Conservation (phyloP, 768 basidiomycete species). For the Boletales sp. region DNA sequence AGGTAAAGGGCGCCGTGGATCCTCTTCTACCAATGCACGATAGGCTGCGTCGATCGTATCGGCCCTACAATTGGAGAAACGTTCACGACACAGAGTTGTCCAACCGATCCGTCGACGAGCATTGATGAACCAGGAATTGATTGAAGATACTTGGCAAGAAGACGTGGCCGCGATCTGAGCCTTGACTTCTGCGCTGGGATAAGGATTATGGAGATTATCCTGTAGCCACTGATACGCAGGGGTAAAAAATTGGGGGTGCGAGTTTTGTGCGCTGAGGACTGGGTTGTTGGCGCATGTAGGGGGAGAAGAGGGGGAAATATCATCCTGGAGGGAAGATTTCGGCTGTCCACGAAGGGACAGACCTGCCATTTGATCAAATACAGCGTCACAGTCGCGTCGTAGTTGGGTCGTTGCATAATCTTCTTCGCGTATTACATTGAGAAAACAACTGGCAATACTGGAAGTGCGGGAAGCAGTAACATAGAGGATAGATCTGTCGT, state of each 20-base stretch:
- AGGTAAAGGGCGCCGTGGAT: constrained; percentile 7
- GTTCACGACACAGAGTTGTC: constrained; percentile 37
- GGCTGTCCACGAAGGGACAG: too few relatives aligned
- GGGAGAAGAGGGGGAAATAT: not conserved
- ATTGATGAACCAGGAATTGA: constrained; percentile 49
- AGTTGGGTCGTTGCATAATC: too few relatives aligned
- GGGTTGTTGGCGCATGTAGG: not conserved
- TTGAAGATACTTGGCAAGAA: constrained; percentile 18
- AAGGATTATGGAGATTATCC: constrained; percentile 48
- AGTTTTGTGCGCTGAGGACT: not conserved
- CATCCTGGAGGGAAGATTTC: not conserved
- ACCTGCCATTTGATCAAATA: too few relatives aligned
- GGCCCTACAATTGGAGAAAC: constrained; percentile 22
- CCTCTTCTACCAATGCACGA: constrained; percentile 24
- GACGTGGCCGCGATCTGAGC: constrained; percentile 21
- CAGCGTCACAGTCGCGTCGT: too few relatives aligned
- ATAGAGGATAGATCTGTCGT: too few relatives aligned
- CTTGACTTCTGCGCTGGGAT: constrained; percentile 36
- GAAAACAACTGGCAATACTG: too few relatives aligned
- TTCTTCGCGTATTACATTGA: too few relatives aligned
- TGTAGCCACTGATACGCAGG: constrained; percentile 41
- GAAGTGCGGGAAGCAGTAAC: too few relatives aligned
- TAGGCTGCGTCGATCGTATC: constrained; percentile 29
- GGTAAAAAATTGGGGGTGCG: not conserved
- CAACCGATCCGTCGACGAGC: constrained; percentile 51